These are phyloP conservation scores for Melanopsichium pennsylvanicum DNA, from an alignment of 1,284 basidiomycete species.

Conservation along the genomic window DNA sequence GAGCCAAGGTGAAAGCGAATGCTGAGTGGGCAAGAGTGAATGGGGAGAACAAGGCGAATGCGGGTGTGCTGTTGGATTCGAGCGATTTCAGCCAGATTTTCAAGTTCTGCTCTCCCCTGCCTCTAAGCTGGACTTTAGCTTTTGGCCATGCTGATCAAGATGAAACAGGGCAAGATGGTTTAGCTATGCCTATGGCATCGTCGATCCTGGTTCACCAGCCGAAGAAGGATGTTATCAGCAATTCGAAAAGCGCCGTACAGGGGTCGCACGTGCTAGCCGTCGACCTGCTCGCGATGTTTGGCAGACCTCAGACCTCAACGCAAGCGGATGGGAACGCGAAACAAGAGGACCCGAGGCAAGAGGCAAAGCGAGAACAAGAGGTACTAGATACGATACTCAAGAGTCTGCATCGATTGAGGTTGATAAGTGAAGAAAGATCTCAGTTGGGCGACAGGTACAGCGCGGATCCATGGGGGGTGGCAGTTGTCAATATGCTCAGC, in stretches of 20 bases:
- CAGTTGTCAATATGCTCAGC: conserved; percentile 14
- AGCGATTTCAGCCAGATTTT: conserved; percentile 28
- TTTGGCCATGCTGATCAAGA: background rate
- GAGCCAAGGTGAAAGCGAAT: background rate
- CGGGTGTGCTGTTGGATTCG: conserved; percentile 23
- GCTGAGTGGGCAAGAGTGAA: conserved; percentile 5
- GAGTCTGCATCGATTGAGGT: conserved; percentile 27
- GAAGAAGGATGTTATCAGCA: background rate
- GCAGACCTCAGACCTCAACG: too few species aligned
- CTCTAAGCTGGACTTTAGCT: conserved; percentile 29
- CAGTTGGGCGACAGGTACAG: conserved; percentile 11
- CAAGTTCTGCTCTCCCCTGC: conserved; percentile 10
- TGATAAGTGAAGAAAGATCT: conserved; percentile 30
- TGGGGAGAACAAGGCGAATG: conserved; percentile 2
- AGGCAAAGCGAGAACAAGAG: background rate
- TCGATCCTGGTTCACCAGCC: conserved; percentile 18
- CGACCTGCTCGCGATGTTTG: conserved; percentile 22
- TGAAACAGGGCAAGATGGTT: background rate
- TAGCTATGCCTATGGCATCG: conserved; percentile 1
- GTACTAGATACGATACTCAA: conserved; percentile 5
- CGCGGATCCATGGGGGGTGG: conserved; percentile 26
- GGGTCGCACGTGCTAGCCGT: conserved; percentile 9
- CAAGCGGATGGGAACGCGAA: too few species aligned
- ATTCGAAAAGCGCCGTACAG: too few species aligned
- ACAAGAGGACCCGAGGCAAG: background rate